These are phyloP conservation scores for Hirsutella thompsonii DNA, from an alignment of 2,329 filamentous ascomycete species.

Conservation along the genomic window DNA sequence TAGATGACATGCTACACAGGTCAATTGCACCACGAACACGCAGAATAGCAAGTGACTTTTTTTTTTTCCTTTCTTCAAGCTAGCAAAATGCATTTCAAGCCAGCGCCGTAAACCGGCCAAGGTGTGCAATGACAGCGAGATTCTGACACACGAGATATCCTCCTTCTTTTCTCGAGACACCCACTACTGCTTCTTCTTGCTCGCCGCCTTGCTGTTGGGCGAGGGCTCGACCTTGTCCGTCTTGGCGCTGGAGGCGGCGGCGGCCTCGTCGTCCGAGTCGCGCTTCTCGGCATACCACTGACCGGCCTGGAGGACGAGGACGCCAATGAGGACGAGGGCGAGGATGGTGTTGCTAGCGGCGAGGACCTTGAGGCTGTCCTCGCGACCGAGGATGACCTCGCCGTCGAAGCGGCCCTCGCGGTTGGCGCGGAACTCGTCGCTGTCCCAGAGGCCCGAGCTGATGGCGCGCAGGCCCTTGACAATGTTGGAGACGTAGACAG, in stretches of 20 bases:
- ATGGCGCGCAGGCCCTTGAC: conserved; percentile 86
- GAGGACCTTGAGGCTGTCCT: conserved; percentile 84
- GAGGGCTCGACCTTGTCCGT: conserved; percentile 11
- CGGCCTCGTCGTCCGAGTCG: conserved; percentile 66
- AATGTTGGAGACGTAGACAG: conserved; percentile 92
- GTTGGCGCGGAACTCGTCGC: conserved; percentile 24
- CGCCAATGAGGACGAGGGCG: conserved; percentile 80
- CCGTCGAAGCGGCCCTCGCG: conserved; percentile 32
- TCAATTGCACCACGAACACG: too few relatives aligned
- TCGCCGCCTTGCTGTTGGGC: conserved; percentile 12
- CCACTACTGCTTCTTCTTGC: conserved; percentile 25
- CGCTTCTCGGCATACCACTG: conserved; percentile 98
- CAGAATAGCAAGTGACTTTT: too few relatives aligned
- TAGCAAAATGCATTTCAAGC: too few relatives aligned
- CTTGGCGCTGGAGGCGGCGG: conserved; percentile 48
- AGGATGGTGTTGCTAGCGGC: conserved; percentile 93
- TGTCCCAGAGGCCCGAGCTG: conserved; percentile 51
- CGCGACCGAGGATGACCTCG: conserved; percentile 61
- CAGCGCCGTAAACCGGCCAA: too few relatives aligned
- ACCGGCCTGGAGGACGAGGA: conserved; percentile 85
- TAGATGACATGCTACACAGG: too few relatives aligned
- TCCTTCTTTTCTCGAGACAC: too few relatives aligned
- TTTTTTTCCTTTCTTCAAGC: too few relatives aligned
- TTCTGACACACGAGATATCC: neutral
- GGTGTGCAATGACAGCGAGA: too few relatives aligned